Conservation (phyloP, 345 rosid genomes). For the Sisymbrium altissimum region DNA sequence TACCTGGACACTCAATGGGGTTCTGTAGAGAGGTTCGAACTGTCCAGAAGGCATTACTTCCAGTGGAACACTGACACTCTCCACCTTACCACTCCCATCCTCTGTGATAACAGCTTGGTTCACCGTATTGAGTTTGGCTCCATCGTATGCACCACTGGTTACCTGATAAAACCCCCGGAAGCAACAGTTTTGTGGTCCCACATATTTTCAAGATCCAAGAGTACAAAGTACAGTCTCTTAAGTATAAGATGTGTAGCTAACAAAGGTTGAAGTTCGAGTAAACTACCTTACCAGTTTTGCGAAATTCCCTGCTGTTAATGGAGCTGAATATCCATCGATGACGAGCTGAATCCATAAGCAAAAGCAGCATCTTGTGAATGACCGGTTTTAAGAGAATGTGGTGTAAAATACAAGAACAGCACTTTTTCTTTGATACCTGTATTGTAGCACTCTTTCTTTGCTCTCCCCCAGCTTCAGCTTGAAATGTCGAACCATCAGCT, state of each 20-base stretch:
- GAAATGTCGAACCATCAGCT: slow-evolving; percentile 76
- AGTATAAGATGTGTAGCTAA: slow-evolving; percentile 16
- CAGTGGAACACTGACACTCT: slow-evolving; percentile 64
- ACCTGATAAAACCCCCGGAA: slow-evolving; percentile 38
- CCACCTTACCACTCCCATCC: slow-evolving; percentile 46
- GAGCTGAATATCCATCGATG: slow-evolving; percentile 90
- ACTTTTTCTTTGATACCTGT: slow-evolving; percentile 47
- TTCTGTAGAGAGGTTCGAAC: slow-evolving; percentile 88
- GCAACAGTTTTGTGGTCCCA: background rate
- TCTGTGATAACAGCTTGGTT: slow-evolving; percentile 78
- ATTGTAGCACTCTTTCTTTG: slow-evolving; percentile 61
- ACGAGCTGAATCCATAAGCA: slow-evolving; percentile 49
- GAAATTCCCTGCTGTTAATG: slow-evolving; percentile 80
- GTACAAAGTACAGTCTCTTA: background rate
- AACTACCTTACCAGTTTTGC: slow-evolving; percentile 97
- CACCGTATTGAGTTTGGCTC: slow-evolving; percentile 52
- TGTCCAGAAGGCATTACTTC: slow-evolving; percentile 92
- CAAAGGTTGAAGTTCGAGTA: slow-evolving; percentile 35
- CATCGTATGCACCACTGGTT: slow-evolving; percentile 75
- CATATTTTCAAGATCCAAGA: background rate
- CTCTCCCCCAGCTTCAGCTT: slow-evolving; percentile 80
- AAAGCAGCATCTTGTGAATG: background rate
- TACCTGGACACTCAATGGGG: slow-evolving; percentile 77
- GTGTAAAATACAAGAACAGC: background rate
- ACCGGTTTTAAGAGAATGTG: background rate